phyloP scores from a whole-genome alignment of 2,329 filamentous ascomycete species.

The Daldinia sp. region DNA sequence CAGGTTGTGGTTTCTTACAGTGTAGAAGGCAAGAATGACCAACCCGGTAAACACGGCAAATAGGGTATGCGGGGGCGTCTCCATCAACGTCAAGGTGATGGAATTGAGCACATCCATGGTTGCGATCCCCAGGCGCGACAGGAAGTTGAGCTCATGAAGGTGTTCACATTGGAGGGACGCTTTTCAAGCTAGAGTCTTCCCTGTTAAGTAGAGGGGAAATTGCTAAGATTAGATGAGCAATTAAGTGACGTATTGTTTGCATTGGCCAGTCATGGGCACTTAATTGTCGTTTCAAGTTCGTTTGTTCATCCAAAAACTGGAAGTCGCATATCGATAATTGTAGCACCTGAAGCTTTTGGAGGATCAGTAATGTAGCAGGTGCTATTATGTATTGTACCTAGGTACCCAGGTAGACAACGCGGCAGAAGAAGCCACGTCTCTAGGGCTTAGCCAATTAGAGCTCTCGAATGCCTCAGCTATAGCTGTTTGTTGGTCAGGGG shows the following conservation, averaged over 20 bases:
- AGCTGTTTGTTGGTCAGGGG: conserved; percentile 3
- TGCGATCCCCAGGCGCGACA: conserved; percentile 25
- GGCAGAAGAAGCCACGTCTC: conserved; percentile 41
- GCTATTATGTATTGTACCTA: neutral
- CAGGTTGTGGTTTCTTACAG: conserved; percentile 50
- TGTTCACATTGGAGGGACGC: conserved; percentile 31
- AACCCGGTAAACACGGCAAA: conserved; percentile 54
- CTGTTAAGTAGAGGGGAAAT: neutral
- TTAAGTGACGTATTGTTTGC: conserved; percentile 3
- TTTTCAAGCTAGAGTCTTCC: neutral
- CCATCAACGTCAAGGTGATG: conserved; percentile 44
- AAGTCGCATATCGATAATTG: conserved; percentile 8
- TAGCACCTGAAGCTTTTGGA: neutral
- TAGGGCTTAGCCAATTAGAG: conserved; percentile 38
- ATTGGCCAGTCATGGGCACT: neutral
- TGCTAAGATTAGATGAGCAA: neutral
- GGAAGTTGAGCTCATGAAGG: conserved; percentile 3
- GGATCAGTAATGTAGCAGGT: conserved; percentile 10
- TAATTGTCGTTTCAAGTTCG: conserved; percentile 12
- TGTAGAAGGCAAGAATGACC: conserved; percentile 53
- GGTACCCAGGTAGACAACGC: too few relatives aligned
- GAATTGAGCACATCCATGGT: conserved; percentile 44
- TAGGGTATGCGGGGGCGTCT: conserved; percentile 57
- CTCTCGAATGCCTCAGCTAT: conserved; percentile 8
- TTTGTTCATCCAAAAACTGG: neutral